Evolutionary conservation across 805 yeast genomes (phyloP), one percentile per base, ranked within the genome.

Genomic region (Saturnispora saitoi): DNA sequence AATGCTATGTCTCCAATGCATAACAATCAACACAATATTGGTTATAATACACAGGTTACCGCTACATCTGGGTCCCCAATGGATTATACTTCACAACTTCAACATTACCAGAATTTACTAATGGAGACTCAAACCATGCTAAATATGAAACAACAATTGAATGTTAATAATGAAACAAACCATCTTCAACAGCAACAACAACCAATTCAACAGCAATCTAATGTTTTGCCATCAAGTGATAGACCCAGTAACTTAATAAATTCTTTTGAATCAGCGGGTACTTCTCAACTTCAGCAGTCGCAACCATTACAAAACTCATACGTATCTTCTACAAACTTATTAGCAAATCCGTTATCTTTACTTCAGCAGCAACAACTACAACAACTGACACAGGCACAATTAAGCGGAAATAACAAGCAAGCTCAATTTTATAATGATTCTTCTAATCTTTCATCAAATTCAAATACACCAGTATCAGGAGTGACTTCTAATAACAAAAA

Each of bases 101-200:
- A 63, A 42, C 69, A 63, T 41, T 65, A 64, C 43, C 67, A 64
- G 29, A 61, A 59, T 37, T 49, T 65, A 42, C 43, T 64, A 38
- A 24, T 61, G 53, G 69, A 65, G 32, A 57, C 65, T 4, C 65
- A 60, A 38, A 50, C 56, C 12, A 42, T 55, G 47, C 42, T 55
- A 40, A 53, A 53, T 38, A 50, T 52, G 51, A 51, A 55, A 20
- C 54, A 50, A n/a, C 50, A 46, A 32, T 17, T 19, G 37, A 39
- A 28, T 24, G 32, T 6, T 36, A 42, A 32, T 42, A 40, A 15
- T 34, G 20, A 32, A 20, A 22, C 22, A 49, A 45, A 15, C 22
- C 31, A 32, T 9, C 22, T 17, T 4, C 26, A 37, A 38, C 43
- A 45, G 12, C 45, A 34, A 20, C 49, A 36, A 37, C 52, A 31